A percentile compares a stretch with the other conserved stretches of the same genome.
phyloP scores from a whole-genome alignment of 2,329 filamentous ascomycete genomes.

The Fusarium sp. region DNA sequence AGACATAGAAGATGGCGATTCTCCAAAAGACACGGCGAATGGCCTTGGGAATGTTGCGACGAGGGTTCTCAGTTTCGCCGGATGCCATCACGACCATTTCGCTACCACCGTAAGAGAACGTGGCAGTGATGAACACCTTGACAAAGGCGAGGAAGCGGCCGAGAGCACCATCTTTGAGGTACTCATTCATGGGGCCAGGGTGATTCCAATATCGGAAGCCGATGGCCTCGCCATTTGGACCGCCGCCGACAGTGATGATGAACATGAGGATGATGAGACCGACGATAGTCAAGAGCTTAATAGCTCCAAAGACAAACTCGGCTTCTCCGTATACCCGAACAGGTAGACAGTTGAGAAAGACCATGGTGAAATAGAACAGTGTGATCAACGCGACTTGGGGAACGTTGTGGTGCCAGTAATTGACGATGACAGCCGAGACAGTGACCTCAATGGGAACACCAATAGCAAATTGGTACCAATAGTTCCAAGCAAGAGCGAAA shows the following conservation, averaged over 20 bases:
- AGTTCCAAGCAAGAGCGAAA: constrained; percentile 61
- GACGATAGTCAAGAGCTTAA: constrained; percentile 67
- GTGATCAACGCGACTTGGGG: constrained; percentile 14
- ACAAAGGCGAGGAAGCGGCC: constrained; percentile 68
- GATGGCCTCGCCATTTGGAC: constrained; percentile 58
- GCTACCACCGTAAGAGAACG: constrained; percentile 69
- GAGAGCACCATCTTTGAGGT: constrained; percentile 55
- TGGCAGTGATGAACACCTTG: constrained; percentile 65
- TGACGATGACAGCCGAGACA: constrained; percentile 65
- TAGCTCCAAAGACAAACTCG: constrained; percentile 68
- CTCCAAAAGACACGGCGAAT: constrained; percentile 69
- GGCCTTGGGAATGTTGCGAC: constrained; percentile 54
- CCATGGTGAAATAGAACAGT: constrained; percentile 19
- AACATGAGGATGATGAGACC: constrained; percentile 61
- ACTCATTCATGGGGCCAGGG: constrained; percentile 58
- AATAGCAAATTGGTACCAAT: constrained; percentile 70
- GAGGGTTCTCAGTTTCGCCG: neutral
- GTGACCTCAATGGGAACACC: constrained; percentile 66
- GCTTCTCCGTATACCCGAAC: constrained; percentile 57
- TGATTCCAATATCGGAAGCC: constrained; percentile 52
- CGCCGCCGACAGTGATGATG: constrained; percentile 62
- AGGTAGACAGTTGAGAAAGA: constrained; percentile 18
- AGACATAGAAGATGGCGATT: constrained; percentile 69
- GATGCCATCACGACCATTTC: constrained; percentile 72
- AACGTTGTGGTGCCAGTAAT: constrained; percentile 63